Conservation (phyloP, 2,329 filamentous ascomycete genomes). For the Aspergillus novofumigatus region DNA sequence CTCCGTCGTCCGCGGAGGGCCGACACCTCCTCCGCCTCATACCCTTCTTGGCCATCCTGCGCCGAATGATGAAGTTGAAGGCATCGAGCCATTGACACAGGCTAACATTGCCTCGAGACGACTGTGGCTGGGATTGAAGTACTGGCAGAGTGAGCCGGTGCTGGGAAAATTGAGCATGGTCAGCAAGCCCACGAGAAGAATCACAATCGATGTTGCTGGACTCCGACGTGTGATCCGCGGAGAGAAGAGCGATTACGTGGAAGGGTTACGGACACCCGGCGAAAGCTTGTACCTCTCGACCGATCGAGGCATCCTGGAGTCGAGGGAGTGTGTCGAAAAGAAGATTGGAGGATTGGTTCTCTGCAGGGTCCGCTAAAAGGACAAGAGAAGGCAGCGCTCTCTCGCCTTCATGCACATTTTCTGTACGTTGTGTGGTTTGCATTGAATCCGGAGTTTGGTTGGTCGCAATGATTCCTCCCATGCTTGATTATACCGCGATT, state of each 20-base stretch:
- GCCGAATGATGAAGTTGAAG: constrained; percentile 33
- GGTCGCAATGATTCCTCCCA: constrained; percentile 30
- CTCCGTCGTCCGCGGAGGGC: constrained; percentile 69
- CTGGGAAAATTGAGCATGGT: constrained; percentile 63
- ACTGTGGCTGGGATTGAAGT: constrained; percentile 87
- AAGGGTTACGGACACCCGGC: constrained; percentile 69
- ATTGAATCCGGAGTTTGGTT: constrained; percentile 38
- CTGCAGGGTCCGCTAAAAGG: constrained; percentile 55
- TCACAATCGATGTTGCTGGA: constrained; percentile 61
- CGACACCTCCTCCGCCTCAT: constrained; percentile 51
- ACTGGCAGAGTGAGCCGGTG: constrained; percentile 79
- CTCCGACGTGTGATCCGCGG: constrained; percentile 66
- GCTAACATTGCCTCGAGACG: constrained; percentile 70
- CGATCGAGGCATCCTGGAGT: constrained; percentile 72
- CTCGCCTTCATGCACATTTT: constrained; percentile 10
- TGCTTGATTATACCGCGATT: constrained; percentile 26
- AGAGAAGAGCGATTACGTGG: constrained; percentile 60
- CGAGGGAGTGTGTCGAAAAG: constrained; percentile 74
- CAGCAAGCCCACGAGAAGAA: constrained; percentile 68
- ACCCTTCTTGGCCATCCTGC: constrained; percentile 51
- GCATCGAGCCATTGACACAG: constrained; percentile 55
- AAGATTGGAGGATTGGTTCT: constrained; percentile 76
- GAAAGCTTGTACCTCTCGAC: constrained; percentile 80
- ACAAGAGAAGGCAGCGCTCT: constrained; percentile 6
- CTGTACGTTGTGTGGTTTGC: constrained; percentile 24